These are phyloP conservation scores for Chaetoceros tenuissimus DNA, from an alignment of 108 stramenopile genomes.

Conservation along the genomic window DNA sequence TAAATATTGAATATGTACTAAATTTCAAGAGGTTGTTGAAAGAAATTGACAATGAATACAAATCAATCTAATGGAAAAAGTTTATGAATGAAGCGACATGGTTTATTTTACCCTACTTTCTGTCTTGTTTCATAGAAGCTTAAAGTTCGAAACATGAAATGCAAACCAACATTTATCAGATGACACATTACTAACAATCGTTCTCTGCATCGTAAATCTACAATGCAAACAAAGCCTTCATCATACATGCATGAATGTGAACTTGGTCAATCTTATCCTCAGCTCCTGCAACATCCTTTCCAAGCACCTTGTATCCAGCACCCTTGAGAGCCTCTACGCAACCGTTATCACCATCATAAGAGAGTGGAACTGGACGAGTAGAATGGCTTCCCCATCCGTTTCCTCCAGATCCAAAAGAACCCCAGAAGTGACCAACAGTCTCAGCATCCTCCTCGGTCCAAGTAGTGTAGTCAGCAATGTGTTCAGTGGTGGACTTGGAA, in stretches of 20 bases:
- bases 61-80: too few relatives aligned
- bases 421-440: constrained; percentile 42
- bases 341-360: constrained; percentile 36
- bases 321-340: constrained; percentile 34
- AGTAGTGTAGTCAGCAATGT: constrained; percentile 40
- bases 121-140: too few relatives aligned
- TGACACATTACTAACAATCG: too few relatives aligned
- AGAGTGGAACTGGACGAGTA: constrained; percentile 36
- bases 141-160: too few relatives aligned
- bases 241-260: constrained; percentile 44
- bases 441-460: constrained; percentile 42
- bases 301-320: constrained; percentile 31
- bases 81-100: too few relatives aligned
- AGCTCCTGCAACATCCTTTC: constrained; percentile 23
- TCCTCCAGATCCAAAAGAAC: constrained; percentile 39
- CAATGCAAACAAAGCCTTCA: constrained; percentile 26
- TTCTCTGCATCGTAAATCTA: background rate
- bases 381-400: constrained; percentile 60
- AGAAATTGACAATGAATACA: too few relatives aligned
- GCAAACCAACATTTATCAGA: too few relatives aligned
- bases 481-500: constrained; percentile 27
- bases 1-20: too few relatives aligned
- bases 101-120: too few relatives aligned
- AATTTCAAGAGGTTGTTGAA: too few relatives aligned
- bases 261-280: constrained; percentile 37